Conservation (phyloP, 306 rosid genomes). For the Gleditsia sinensis region DNA sequence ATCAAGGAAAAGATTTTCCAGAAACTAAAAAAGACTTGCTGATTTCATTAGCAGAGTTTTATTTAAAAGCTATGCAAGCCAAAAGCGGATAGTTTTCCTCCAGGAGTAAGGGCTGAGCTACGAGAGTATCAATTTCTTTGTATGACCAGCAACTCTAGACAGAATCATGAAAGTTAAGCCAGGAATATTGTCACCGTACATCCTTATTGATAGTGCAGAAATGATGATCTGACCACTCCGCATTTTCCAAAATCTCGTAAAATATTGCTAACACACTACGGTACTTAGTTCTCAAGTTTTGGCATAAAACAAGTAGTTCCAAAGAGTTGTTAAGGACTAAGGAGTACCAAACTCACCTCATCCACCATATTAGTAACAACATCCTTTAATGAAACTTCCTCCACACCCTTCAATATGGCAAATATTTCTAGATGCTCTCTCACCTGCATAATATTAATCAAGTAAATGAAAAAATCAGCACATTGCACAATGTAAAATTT, state of each 20-base stretch:
- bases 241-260: too few species aligned
- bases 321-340: conserved; percentile 16
- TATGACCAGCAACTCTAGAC: background rate
- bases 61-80: background rate
- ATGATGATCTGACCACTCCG: background rate
- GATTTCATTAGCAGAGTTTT: background rate
- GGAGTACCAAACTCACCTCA: conserved; percentile 63
- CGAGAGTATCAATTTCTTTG: background rate
- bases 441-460: conserved; percentile 56
- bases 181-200: background rate
- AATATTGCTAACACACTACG: background rate
- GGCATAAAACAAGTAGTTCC: background rate
- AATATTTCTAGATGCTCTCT: conserved; percentile 93
- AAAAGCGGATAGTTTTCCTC: background rate
- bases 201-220: background rate
- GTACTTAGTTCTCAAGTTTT: background rate
- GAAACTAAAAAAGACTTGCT: background rate
- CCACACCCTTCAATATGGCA: conserved; percentile 83
- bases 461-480: conserved; percentile 28
- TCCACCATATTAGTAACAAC: conserved; percentile 78
- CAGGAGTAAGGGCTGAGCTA: background rate
- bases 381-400: conserved; percentile 63
- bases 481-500: conserved; percentile 3
- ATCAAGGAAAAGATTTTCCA: background rate
- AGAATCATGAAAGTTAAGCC: background rate